Evolutionary conservation across 176 grass and related monocot genomes (phyloP), one percentile per base, ranked within the genome.

Genomic region (Oryza longistaminata): DNA sequence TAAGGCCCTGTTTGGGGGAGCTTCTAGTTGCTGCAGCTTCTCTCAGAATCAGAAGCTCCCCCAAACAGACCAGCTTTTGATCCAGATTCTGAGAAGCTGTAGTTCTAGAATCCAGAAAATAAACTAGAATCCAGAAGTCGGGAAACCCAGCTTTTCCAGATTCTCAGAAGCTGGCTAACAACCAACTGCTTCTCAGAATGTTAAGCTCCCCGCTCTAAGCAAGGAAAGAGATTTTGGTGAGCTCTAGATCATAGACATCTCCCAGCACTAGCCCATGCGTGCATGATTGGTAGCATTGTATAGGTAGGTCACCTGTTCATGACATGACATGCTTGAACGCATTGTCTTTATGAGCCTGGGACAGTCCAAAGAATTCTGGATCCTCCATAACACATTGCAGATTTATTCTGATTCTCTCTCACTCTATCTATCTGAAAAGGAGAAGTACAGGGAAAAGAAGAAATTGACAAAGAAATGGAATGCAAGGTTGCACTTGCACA

Each of bases 201-300:
- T 31, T 31, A 31, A 31, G 2, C 29, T 31, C 1, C 34, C 21
- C 9, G 55, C 46, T 37, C 64, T 24, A 44, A 67, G 21, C 62
- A n/a, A 12, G 42, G 78, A 68, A 74, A 67, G 76, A 16, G 75
- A 70, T 24, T 25, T 62, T 8, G n/a, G 58, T 62, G 58, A 62
- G 58, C 53, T 16, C 11, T 58, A 58, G 73, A 58, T 27, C 74
- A 22, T 76, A 13, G 27, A 31, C 73, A 58, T 34, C 16, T 53
- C 48, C 26, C 72, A 7, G 26, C 3, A 15, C 10, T 65, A 81
- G 69, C 62, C 70, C 66, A 48, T 82, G 73, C 52, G 71, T 90
- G 83, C 40, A 78, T 90, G 88, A 90, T 82, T 90, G 77, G 50
- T 77, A 39, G 16, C 9, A 11, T 13, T 13, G 17, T 21, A 21